Evolutionary conservation across 805 yeast species (phyloP).

Genomic region (Sugiyamaella smithiae): DNA sequence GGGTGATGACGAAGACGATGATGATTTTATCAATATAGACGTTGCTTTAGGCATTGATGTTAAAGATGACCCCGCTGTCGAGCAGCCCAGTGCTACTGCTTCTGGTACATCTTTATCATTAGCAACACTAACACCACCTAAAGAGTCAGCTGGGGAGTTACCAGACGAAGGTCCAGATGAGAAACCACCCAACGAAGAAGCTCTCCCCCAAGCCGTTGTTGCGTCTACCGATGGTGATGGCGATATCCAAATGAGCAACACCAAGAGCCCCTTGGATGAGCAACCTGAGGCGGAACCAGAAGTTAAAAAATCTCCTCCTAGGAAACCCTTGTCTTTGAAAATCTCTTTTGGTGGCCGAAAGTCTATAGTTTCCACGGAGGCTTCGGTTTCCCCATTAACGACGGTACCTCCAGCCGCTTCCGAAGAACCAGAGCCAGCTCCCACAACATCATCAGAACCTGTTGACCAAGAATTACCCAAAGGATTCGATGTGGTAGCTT

Average conservation of each 20-base stretch:
- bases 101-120: too few species aligned
- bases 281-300: too few species aligned
- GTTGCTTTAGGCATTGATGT: background rate
- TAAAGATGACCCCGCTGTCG: background rate
- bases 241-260: too few species aligned
- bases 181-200: too few species aligned
- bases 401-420: background rate
- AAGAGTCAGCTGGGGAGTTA: too few species aligned
- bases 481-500: background rate
- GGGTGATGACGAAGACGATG: conserved; percentile 3
- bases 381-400: background rate
- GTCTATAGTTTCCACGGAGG: background rate
- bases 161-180: too few species aligned
- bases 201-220: too few species aligned
- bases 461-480: background rate
- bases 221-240: too few species aligned
- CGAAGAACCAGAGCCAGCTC: background rate
- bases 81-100: too few species aligned
- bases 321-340: background rate
- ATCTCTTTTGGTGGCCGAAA: conserved; percentile 2
- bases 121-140: too few species aligned
- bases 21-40: background rate
- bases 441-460: background rate
- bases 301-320: too few species aligned
- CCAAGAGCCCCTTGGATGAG: too few species aligned